A percentile compares a stretch with the other conserved stretches of the same genome.
Evolutionary conservation across 1,139 yeast species (phyloP).

Genomic region (Torulaspora globosa): DNA sequence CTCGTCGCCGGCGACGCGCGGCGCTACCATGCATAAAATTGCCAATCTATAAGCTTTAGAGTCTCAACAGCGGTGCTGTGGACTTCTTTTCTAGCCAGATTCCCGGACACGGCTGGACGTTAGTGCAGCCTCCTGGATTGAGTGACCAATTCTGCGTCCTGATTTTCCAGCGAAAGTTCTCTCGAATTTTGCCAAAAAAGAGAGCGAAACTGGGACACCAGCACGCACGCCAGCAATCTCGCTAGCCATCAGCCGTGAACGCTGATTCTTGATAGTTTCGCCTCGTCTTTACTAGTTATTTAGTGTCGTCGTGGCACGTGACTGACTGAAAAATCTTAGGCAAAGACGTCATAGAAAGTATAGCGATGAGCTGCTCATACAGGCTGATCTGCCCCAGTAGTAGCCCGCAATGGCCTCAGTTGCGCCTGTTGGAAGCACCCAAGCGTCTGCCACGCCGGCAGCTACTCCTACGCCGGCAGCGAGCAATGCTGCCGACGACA

Average conservation of each 20-base stretch:
- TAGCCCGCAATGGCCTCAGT: conserved; percentile 4
- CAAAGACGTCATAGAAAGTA: too few relatives aligned
- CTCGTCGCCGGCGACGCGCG: conserved; percentile 2
- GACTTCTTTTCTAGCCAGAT: too few relatives aligned
- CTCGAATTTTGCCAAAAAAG: too few relatives aligned
- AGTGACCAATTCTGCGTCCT: too few relatives aligned
- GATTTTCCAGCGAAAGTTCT: too few relatives aligned
- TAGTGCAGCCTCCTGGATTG: too few relatives aligned
- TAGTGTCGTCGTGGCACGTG: neutral
- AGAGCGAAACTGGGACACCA: too few relatives aligned
- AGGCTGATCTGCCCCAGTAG: neutral
- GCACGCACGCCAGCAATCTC: too few relatives aligned
- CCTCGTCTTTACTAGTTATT: neutral
- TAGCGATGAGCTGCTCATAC: conserved; percentile 1
- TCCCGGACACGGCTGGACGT: too few relatives aligned
- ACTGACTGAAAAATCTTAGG: neutral
- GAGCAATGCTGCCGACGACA: conserved; percentile 10
- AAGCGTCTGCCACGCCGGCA: neutral
- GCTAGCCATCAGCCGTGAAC: too few relatives aligned
- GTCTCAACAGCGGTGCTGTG: too few relatives aligned
- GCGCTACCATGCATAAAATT: conserved; percentile 7
- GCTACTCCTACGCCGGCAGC: conserved; percentile 2
- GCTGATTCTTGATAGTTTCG: neutral
- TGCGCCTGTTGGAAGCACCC: neutral
- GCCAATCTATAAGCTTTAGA: too few relatives aligned